phyloP scores from a whole-genome alignment of 768 basidiomycete genomes.

The Pholiota microspora region DNA sequence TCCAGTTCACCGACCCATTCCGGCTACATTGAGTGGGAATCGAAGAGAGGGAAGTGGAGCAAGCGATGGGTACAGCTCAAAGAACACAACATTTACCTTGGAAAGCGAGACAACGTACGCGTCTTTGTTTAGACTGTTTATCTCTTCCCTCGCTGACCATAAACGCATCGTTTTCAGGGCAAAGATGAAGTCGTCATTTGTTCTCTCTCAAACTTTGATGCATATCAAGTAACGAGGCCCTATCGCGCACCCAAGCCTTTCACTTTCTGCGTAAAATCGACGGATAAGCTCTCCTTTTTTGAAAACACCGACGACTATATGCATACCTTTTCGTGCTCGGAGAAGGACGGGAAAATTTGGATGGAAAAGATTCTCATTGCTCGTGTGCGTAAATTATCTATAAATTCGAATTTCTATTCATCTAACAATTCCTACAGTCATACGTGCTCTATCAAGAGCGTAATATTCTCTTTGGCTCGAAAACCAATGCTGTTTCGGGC shows the following conservation, averaged over 20 bases:
- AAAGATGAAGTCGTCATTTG: slow-evolving; percentile 85
- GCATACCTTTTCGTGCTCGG: slow-evolving; percentile 79
- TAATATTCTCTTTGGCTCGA: slow-evolving; percentile 57
- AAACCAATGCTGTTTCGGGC: slow-evolving; percentile 23
- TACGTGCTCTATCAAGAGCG: slow-evolving; percentile 83
- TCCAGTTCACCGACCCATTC: slow-evolving; percentile 44
- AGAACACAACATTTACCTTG: slow-evolving; percentile 83
- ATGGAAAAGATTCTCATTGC: slow-evolving; percentile 79
- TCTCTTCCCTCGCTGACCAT: slow-evolving; percentile 5
- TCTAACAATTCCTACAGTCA: slow-evolving; percentile 45
- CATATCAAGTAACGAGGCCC: slow-evolving; percentile 72
- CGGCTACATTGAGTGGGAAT: slow-evolving; percentile 84
- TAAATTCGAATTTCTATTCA: neutral
- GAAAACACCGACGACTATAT: slow-evolving; percentile 87
- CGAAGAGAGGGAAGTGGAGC: slow-evolving; percentile 92
- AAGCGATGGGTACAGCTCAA: slow-evolving; percentile 88
- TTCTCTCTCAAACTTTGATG: slow-evolving; percentile 86
- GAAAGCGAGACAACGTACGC: slow-evolving; percentile 85
- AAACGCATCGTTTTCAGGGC: slow-evolving; percentile 44
- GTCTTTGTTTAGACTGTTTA: neutral
- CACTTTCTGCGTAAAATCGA: slow-evolving; percentile 85
- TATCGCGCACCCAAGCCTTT: slow-evolving; percentile 84
- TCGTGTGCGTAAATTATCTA: slow-evolving; percentile 51
- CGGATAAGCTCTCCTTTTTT: slow-evolving; percentile 82
- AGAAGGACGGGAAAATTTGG: slow-evolving; percentile 74